A percentile compares a stretch with the other conserved stretches of the same genome.
Evolutionary conservation across 495 filamentous ascomycete species (phyloP).

Genomic region (Rusavskia elegans): DNA sequence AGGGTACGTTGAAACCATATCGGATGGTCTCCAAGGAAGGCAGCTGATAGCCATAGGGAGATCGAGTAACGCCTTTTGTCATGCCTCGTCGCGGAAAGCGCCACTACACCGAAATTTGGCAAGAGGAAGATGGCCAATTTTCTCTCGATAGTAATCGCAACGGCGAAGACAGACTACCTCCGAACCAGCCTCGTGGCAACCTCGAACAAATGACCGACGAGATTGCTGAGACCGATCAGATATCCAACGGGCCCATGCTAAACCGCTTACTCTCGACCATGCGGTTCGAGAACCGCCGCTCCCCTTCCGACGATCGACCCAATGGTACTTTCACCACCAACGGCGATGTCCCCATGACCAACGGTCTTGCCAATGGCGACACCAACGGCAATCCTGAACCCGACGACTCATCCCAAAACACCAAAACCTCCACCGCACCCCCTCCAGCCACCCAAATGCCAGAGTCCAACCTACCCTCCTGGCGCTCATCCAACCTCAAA

Average conservation of each 20-base stretch:
- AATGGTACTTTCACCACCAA: slow-evolving; percentile 36
- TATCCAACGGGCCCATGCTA: slow-evolving; percentile 77
- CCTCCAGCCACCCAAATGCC: slow-evolving; percentile 64
- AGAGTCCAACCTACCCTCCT: slow-evolving; percentile 44
- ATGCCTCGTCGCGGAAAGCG: slow-evolving; percentile 75
- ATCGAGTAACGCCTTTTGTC: slow-evolving; percentile 66
- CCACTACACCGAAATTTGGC: slow-evolving; percentile 80
- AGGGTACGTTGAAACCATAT: slow-evolving; percentile 26
- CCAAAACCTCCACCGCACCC: slow-evolving; percentile 23
- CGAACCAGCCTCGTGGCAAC: slow-evolving; percentile 69
- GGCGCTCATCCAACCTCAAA: slow-evolving; percentile 38
- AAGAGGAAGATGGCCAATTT: slow-evolving; percentile 74
- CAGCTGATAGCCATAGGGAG: slow-evolving; percentile 36
- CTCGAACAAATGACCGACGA: slow-evolving; percentile 79
- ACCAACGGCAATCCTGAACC: slow-evolving; percentile 24
- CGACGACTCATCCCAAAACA: slow-evolving; percentile 18
- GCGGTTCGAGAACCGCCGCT: slow-evolving; percentile 62
- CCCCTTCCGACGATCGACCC: slow-evolving; percentile 32
- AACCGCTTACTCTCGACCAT: slow-evolving; percentile 69
- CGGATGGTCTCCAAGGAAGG: neutral
- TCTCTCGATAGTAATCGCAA: slow-evolving; percentile 43
- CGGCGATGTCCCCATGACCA: slow-evolving; percentile 33
- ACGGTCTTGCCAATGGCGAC: slow-evolving; percentile 35
- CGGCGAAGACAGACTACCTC: slow-evolving; percentile 45
- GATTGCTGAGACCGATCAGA: slow-evolving; percentile 66